Evolutionary conservation across 257 asterid genomes (phyloP).

Genomic region (Fraxinus quadrangulata): DNA sequence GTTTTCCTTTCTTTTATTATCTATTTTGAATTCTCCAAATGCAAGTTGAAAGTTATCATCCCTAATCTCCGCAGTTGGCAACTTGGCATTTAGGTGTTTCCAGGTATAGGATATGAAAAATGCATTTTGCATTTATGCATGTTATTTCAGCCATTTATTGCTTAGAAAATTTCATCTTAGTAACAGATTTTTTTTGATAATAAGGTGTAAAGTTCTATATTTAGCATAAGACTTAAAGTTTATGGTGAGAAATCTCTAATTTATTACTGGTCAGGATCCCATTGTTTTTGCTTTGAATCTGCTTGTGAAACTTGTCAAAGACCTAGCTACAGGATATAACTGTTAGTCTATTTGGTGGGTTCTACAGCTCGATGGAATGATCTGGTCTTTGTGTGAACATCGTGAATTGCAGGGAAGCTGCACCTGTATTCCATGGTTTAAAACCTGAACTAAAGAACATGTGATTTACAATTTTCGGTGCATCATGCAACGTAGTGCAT

Average conservation of each 20-base stretch:
- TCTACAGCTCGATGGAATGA: not conserved
- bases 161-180: slow-evolving; percentile 16
- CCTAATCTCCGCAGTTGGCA: slow-evolving; percentile 1
- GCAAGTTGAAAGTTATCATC: slow-evolving; percentile 10
- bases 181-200: slow-evolving; percentile 4
- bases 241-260: slow-evolving; percentile 5
- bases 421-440: no score
- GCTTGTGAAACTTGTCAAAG: slow-evolving; percentile 1
- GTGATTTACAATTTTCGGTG: no score
- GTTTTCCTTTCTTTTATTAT: slow-evolving; percentile 11
- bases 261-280: slow-evolving; percentile 3
- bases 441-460: no score
- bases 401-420: no score
- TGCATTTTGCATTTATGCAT: slow-evolving; percentile 8
- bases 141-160: not conserved
- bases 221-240: slow-evolving; percentile 2
- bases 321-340: not conserved
- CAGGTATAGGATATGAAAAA: slow-evolving; percentile 1
- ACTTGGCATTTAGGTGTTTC: not conserved
- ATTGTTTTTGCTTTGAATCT: not conserved
- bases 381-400: not conserved
- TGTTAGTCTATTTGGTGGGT: not conserved
- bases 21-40: slow-evolving; percentile 10
- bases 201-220: slow-evolving; percentile 4
- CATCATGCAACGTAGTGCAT: not conserved